phyloP scores from a whole-genome alignment of 495 filamentous ascomycete genomes.

The Xylaria flabelliformis region DNA sequence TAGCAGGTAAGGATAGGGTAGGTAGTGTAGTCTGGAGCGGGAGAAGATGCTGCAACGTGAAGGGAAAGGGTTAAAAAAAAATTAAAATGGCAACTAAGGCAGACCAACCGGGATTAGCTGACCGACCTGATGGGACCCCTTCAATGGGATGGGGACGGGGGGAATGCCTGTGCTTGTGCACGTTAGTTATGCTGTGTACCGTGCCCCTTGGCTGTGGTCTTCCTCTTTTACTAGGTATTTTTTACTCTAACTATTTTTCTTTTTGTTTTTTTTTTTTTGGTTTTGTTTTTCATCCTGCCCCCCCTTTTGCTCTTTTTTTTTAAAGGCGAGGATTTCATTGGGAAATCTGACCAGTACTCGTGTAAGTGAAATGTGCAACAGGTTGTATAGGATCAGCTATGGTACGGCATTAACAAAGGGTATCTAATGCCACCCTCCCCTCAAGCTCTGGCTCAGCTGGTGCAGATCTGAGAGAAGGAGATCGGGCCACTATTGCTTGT shows the following conservation, averaged over 20 bases:
- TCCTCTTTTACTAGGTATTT: constrained; percentile 26
- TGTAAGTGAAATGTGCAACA: neutral
- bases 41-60: constrained; percentile 14
- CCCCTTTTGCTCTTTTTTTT: neutral
- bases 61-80: constrained; percentile 11
- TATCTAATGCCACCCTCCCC: constrained; percentile 11
- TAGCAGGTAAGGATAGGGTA: neutral
- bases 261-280: constrained; percentile 19
- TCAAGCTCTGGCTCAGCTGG: constrained; percentile 3
- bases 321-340: neutral
- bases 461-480: neutral
- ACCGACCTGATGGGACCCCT: constrained; percentile 2
- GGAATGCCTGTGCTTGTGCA: constrained; percentile 6
- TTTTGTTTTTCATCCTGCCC: neutral
- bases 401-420: neutral
- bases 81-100: constrained; percentile 16
- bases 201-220: neutral
- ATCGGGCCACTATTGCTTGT: neutral
- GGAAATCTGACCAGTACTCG: neutral
- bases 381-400: neutral
- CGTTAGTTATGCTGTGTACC: constrained; percentile 26
- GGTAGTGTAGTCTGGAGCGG: neutral
- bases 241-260: constrained; percentile 9
- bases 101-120: constrained; percentile 11
- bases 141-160: neutral